Conservation (phyloP, 306 rosid genomes). For the Lupinus albus region DNA sequence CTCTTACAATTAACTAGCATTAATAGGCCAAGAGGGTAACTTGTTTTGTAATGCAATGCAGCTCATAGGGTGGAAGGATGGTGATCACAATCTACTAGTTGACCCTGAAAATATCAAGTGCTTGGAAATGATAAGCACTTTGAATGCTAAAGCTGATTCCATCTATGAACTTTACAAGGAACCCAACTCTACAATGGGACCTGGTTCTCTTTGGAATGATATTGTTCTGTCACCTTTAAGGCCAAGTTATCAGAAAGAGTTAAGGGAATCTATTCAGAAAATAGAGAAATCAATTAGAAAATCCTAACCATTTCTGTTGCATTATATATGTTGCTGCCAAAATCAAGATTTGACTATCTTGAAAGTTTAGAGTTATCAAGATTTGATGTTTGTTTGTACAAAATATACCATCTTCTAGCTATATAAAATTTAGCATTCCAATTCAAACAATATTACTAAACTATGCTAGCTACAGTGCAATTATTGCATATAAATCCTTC, state of each 20-base stretch:
- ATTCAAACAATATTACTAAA: too few relatives aligned
- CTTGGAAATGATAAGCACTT: conserved; percentile 48
- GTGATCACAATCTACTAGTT: conserved; percentile 54
- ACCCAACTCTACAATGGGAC: conserved; percentile 42
- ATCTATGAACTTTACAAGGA: conserved; percentile 64
- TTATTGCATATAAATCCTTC: too few relatives aligned
- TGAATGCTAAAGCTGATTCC: conserved; percentile 74
- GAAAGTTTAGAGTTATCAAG: neutral
- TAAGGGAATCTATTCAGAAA: conserved; percentile 52
- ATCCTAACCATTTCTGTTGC: conserved; percentile 14
- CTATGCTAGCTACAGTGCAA: too few relatives aligned
- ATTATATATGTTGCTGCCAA: neutral
- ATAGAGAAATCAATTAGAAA: conserved; percentile 48
- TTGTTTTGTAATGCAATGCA: conserved; percentile 41
- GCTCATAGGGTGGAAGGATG: conserved; percentile 78
- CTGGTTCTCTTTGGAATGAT: conserved; percentile 71
- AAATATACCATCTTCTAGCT: neutral
- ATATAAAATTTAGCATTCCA: too few relatives aligned
- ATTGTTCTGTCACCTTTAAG: conserved; percentile 59
- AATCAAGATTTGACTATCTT: neutral
- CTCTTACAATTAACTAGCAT: neutral
- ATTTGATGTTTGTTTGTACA: too few relatives aligned
- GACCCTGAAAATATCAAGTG: conserved; percentile 61
- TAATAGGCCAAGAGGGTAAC: conserved; percentile 11
- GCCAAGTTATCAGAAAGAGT: conserved; percentile 49